Percentiles rank a stretch among this genome's conserved stretches.
phyloP scores from a whole-genome alignment of 306 rosid species.

The Ormosia semicastrata region DNA sequence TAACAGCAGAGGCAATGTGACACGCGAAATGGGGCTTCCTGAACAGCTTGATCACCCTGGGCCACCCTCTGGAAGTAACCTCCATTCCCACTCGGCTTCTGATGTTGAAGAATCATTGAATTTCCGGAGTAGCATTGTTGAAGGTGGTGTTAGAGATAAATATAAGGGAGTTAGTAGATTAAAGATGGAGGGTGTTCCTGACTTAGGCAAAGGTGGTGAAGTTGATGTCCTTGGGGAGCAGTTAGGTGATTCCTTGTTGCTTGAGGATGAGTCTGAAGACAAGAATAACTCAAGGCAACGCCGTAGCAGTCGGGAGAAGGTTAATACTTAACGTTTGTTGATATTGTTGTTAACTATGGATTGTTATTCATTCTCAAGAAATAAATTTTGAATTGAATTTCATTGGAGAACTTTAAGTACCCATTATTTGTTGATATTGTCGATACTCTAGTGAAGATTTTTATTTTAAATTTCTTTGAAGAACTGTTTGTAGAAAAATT shows the following conservation, averaged over 20 bases:
- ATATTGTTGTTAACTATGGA: not conserved
- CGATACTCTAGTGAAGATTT: not conserved
- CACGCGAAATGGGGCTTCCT: slow-evolving; percentile 33
- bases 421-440: not conserved
- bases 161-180: slow-evolving; percentile 7
- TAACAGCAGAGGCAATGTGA: slow-evolving; percentile 32
- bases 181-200: slow-evolving; percentile 18
- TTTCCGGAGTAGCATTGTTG: slow-evolving; percentile 23
- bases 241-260: slow-evolving; percentile 62
- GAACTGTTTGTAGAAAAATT: not conserved
- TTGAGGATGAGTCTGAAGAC: slow-evolving; percentile 62
- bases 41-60: slow-evolving; percentile 68
- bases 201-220: slow-evolving; percentile 27
- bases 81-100: slow-evolving; percentile 41
- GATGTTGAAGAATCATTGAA: slow-evolving; percentile 39
- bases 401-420: not conserved
- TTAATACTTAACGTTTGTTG: slow-evolving; percentile 17
- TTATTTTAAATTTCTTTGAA: slow-evolving; percentile 6
- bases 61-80: slow-evolving; percentile 52
- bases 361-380: not conserved
- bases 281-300: slow-evolving; percentile 47
- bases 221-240: slow-evolving; percentile 50
- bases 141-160: slow-evolving; percentile 29
- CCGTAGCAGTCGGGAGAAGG: slow-evolving; percentile 67
- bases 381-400: not conserved